Base-by-base conservation (phyloP, 768 basidiomycete species). In the Xerocomus spinulosus region DNA sequence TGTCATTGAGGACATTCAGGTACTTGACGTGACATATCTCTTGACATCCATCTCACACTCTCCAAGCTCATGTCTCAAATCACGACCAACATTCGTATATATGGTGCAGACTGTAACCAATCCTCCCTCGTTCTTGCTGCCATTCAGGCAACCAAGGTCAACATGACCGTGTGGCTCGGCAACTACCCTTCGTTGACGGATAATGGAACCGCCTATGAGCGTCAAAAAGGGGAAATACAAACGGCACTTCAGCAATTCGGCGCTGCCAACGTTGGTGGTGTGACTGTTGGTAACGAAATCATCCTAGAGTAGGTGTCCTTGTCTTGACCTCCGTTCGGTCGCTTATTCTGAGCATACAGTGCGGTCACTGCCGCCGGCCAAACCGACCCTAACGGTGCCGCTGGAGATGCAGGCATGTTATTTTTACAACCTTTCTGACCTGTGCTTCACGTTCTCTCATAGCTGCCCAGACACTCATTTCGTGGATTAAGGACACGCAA, bases 221-320 rank as follows among this genome's bases (percentile, higher is more conserved):
- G 86, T 32, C 95, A 99, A 66, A 78, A 78, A 18, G 75, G 78
- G 51, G 66, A 69, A n/a, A 79, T 93, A 47, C 68, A 82, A 53
- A 63, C 72, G 3, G 92, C 85, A 9, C 69, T 97, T 45, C 62
- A 85, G 62, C 82, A 79, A 1, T 97, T 84, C 61, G 94, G 94
- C 26, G 77, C 79, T 2, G 78, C 78, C 50, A 66, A 92, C 57
- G 79, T 97, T 44, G 71, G 70, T 0, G 95, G 95, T 9, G 60
- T 97, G 32, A 93, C 86, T 12, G 93, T 96, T 28, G 93, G 95
- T 28, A 95, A 96, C 62, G 92, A 95, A 68, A 91, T 80, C 62
- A 88, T 92, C 61, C 75, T 93, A 41, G 80, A 92, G 82, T 85
- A 40, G 3, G 76, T 69, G 8, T 34, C 17, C 26, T 36, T 24